Base-by-base conservation (phyloP, 371 early-diverging fungal genomes). In the Paraphysoderma sedebokerense region DNA sequence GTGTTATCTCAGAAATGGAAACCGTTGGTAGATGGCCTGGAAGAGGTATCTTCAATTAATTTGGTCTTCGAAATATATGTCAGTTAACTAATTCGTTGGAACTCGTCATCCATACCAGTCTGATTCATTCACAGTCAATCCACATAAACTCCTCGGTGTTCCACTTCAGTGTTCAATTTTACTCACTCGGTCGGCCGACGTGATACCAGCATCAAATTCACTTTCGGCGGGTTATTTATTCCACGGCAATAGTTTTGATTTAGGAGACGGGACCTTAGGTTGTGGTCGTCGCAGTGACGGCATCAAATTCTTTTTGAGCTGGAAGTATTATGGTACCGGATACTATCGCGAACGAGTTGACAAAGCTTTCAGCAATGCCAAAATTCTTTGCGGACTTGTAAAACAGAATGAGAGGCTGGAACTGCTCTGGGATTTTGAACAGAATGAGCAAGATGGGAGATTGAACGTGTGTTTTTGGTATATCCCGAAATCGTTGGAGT, bases 251-350 rank as follows among this genome's bases (percentile, higher is more conserved):
- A 44, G 40, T 23, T 74, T 74, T 54, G 86, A 87, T 54, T 56
- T 87, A 4, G 88, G 87, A 32, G 78, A 85, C 45, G 83, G 80
- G 12, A 81, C 87, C 0, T 54, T 87, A 40, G 90, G 86, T 9
- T 89, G 88, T 52, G 90, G 90, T 4, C 70, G 90, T 6, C 72
- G 81, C 1, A 81, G 84, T 12, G 90, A 89, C 52, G 82, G 85
- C 0, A 51, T 80, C 54, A 89, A 89, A 50, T 47, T 89, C 51
- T 89, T 79, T 66, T 48, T 89, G 50, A 71, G 76, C 3, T 89
- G 90, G 90, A 75, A 74, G 38, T 81, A 74, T 47, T 77, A 79
- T 51, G 90, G 90, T 2, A 53, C 63, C 0, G 22, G 35, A 9
- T 72, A 79, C 5, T 64, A 74, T 13, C 57, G 60, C 4, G 35